phyloP scores from a whole-genome alignment of 1,284 basidiomycete genomes.

The Neonothopanus nambi region DNA sequence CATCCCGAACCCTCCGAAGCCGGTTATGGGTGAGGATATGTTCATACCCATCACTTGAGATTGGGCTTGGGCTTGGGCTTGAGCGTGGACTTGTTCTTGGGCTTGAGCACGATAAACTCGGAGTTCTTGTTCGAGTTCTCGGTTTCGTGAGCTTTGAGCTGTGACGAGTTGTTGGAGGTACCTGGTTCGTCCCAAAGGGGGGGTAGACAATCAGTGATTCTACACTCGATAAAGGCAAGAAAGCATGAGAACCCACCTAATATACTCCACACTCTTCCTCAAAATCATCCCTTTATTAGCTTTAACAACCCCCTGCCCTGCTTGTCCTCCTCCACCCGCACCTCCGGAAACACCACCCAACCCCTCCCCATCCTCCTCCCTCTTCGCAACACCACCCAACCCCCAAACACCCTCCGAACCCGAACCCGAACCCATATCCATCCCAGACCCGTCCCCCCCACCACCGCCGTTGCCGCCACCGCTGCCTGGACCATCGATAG shows the following conservation, averaged over 20 bases:
- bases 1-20: conserved; percentile 1
- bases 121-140: conserved; percentile 73
- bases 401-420: neutral
- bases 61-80: no score
- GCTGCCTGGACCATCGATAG: no score
- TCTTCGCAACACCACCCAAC: neutral
- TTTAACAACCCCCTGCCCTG: conserved; percentile 52
- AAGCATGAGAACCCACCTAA: no score
- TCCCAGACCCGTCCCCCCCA: no score
- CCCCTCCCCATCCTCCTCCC: conserved; percentile 21
- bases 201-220: neutral
- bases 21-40: no score
- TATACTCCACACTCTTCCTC: conserved; percentile 87
- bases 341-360: no score
- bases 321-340: conserved; percentile 15
- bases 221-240: neutral
- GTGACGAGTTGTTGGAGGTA: conserved; percentile 84
- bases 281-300: conserved; percentile 92
- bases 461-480: no score
- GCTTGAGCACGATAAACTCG: conserved; percentile 38
- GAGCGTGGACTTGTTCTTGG: no score
- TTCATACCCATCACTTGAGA: no score
- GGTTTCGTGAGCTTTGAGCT: conserved; percentile 72
- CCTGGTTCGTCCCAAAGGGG: no score
- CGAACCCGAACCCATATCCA: neutral